Evolutionary conservation across 163 green algal genomes (phyloP).

Genomic region (Chlorella variabilis): DNA sequence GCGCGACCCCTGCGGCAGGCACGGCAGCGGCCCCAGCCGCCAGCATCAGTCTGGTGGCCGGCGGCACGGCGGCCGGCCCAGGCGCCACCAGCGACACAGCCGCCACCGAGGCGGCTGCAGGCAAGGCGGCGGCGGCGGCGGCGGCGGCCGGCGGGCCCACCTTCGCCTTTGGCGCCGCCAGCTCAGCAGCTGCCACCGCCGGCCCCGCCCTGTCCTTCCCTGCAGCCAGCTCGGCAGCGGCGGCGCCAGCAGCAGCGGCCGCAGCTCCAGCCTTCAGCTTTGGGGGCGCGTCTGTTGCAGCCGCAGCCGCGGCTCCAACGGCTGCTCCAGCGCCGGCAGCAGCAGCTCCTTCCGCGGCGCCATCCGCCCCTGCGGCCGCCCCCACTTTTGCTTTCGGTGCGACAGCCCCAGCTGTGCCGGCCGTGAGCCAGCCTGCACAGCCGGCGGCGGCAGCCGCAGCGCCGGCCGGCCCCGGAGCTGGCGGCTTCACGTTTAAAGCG

Average conservation of each 20-base stretch:
- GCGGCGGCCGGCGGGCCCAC: neutral
- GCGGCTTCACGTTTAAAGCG: too few species aligned
- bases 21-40: neutral
- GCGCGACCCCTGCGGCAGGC: neutral
- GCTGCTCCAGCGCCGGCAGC: neutral
- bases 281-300: neutral
- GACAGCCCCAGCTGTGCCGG: neutral
- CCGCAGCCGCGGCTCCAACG: neutral
- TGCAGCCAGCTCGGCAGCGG: neutral
- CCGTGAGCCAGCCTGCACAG: too few species aligned
- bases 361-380: neutral
- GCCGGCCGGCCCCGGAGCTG: too few species aligned
- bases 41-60: constrained; percentile 1
- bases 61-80: neutral
- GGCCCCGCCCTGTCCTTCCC: neutral
- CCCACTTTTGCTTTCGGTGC: constrained; percentile 13
- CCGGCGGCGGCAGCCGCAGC: too few species aligned
- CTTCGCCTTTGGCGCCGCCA: constrained; percentile 10
- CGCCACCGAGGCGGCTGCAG: neutral
- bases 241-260: neutral
- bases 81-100: neutral
- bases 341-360: neutral
- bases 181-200: neutral
- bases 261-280: neutral
- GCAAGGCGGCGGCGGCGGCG: neutral